Conservation (phyloP, 1,139 yeast genomes). For the Chernovozyma aurita region DNA sequence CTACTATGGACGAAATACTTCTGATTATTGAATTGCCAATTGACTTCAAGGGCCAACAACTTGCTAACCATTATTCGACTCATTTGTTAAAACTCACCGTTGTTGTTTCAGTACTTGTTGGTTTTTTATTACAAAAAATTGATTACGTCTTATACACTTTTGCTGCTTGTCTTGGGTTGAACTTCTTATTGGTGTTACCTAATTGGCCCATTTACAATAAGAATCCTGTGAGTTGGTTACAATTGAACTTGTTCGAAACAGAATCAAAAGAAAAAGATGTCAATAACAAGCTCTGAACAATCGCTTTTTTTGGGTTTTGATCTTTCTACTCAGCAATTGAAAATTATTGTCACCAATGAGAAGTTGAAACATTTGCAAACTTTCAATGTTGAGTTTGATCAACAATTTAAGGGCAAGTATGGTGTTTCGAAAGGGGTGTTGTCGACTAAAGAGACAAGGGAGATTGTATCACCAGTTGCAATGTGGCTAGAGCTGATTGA, state of each 20-base stretch:
- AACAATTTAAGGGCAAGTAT: conserved; percentile 51
- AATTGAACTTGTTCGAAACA: conserved; percentile 12
- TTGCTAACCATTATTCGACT: conserved; percentile 26
- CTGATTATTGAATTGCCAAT: conserved; percentile 47
- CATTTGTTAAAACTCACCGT: conserved; percentile 17
- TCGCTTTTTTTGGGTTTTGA: conserved; percentile 72
- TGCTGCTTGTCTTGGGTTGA: conserved; percentile 26
- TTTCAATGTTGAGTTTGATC: conserved; percentile 69
- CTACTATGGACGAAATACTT: conserved; percentile 6
- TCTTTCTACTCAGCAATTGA: conserved; percentile 85
- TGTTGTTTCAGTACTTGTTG: conserved; percentile 38
- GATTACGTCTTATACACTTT: conserved; percentile 31
- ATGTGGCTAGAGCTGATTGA: conserved; percentile 91
- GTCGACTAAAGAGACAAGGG: conserved; percentile 46
- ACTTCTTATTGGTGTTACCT: conserved; percentile 44
- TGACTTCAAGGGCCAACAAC: conserved; percentile 58
- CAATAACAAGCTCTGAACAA: conserved; percentile 10
- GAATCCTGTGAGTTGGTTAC: conserved; percentile 41
- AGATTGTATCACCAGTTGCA: conserved; percentile 71
- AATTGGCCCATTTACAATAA: conserved; percentile 52
- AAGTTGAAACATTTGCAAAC: conserved; percentile 50
- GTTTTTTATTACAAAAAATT: conserved; percentile 42
- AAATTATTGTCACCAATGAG: conserved; percentile 62
- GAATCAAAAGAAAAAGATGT: too few species aligned
- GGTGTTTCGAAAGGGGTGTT: conserved; percentile 70